These are phyloP conservation scores for Wickerhamomyces queroliae DNA, from an alignment of 805 yeast species.

Conservation along the genomic window DNA sequence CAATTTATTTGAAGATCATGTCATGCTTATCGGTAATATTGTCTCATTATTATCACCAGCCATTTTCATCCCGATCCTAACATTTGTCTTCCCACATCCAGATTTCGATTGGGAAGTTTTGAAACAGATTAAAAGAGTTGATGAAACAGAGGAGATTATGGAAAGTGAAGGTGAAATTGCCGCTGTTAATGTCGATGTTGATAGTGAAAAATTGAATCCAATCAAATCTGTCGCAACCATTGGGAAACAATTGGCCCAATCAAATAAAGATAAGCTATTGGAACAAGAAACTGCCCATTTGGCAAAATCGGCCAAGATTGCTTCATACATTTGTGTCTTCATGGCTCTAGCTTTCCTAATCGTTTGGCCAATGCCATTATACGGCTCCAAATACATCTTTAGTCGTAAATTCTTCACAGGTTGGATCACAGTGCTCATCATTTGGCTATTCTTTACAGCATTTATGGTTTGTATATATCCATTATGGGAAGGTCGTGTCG, in stretches of 20 bases:
- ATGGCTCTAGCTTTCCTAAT: slow-evolving; percentile 61
- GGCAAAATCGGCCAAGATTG: slow-evolving; percentile 52
- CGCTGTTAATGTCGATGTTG: slow-evolving; percentile 3
- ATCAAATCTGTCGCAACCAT: slow-evolving; percentile 26
- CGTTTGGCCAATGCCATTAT: slow-evolving; percentile 95
- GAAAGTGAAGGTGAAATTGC: slow-evolving; percentile 32
- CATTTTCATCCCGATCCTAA: slow-evolving; percentile 59
- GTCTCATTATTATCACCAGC: slow-evolving; percentile 75
- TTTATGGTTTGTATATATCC: slow-evolving; percentile 65
- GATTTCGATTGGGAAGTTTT: slow-evolving; percentile 68
- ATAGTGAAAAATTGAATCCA: slow-evolving; percentile 22
- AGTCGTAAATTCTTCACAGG: slow-evolving; percentile 78
- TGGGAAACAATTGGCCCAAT: slow-evolving; percentile 22
- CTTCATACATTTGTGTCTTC: slow-evolving; percentile 52
- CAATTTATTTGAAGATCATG: slow-evolving; percentile 73
- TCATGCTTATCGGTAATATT: slow-evolving; percentile 87
- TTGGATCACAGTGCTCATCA: slow-evolving; percentile 77
- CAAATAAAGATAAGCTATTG: slow-evolving; percentile 19
- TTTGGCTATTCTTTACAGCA: slow-evolving; percentile 72
- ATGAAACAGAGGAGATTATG: slow-evolving; percentile 61
- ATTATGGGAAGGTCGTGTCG: slow-evolving; percentile 65
- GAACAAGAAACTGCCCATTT: slow-evolving; percentile 50
- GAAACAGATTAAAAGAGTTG: slow-evolving; percentile 57
- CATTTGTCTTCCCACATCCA: slow-evolving; percentile 59
- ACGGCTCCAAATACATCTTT: slow-evolving; percentile 73